Evolutionary conservation across 768 basidiomycete species (phyloP), one percentile per base, ranked within the genome.

Genomic region (Cystobasidium ongulense): DNA sequence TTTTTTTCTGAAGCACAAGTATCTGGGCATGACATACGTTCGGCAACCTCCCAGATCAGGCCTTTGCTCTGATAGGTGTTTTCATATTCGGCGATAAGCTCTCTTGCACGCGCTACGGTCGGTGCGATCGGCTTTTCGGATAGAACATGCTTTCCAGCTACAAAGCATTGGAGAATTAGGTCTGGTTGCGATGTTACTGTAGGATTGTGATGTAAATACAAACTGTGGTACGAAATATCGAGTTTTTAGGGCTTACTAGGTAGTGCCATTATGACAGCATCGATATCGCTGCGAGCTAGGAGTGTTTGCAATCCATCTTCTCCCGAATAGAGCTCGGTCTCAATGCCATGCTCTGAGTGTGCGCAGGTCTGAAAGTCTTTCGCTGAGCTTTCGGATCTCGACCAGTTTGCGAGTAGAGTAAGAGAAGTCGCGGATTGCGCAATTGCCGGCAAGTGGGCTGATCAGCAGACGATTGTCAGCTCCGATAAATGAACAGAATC

Each of bases 381-480:
- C 10, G 43, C 63, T 13, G 63, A 64, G 15, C 7, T 23, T 25
- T 64, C 35, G 23, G 63, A 64, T 5, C 63, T 10, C 7, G 38
- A 39, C 63, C 63, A 64, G 33, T 39, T 64, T 17, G 63, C 63
- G 15, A 39, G 7, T 35, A 64, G 63, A 4, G 10, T 18, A 3
- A 64, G 3, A 15, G 15, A 11, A 27, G 8, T 15, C 25, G 63
- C 8, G 27, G 39, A n/a, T 27, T 64, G 4, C 13, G 36, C 10
- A n/a, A 64, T 64, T 1, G 63, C 63, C 63, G 63, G 63, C 18
- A 64, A 27, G 23, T 64, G 63, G 27, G 57, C 57, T 59, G 57
- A 11, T 29, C 25, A 23, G 2, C 25, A 27, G 5, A 13, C 25
- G 17, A 10, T 15, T 4, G 4, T 59, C 27, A 59, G 25, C 3